Conservation (phyloP, 83 land plant species). For the Isoetes engelmannii region DNA sequence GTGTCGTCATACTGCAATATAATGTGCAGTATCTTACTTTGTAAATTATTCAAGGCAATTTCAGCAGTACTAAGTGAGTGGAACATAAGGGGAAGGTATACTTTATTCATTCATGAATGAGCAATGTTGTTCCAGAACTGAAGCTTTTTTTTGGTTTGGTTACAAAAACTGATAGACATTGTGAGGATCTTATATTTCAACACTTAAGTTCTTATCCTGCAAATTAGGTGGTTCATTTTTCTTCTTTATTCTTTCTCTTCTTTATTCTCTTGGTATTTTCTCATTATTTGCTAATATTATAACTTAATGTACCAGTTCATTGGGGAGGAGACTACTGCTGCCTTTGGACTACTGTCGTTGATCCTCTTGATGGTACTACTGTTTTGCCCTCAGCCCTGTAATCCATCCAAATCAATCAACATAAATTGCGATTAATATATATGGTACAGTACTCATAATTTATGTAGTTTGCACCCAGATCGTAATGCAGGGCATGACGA, state of each 20-base stretch:
- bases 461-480: too few species aligned
- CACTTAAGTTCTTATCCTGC: constrained; percentile 51
- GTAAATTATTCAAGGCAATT: constrained; percentile 48
- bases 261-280: background rate
- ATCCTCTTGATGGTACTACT: constrained; percentile 92
- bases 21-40: background rate
- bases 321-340: constrained; percentile 91
- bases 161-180: constrained; percentile 89
- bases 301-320: constrained; percentile 48
- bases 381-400: constrained; percentile 74
- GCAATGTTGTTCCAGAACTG: background rate
- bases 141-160: constrained; percentile 54
- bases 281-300: background rate
- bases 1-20: background rate
- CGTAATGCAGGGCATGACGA: too few species aligned
- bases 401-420: too few species aligned
- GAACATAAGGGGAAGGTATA: constrained; percentile 73
- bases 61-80: constrained; percentile 45
- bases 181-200: constrained; percentile 75
- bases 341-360: constrained; percentile 66
- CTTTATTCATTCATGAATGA: background rate
- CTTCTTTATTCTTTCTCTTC: background rate
- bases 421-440: too few species aligned
- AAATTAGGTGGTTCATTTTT: constrained; percentile 50
- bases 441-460: too few species aligned